A percentile compares a stretch with the other conserved stretches of the same genome.
phyloP scores from a whole-genome alignment of 306 rosid species.

The Cucurbita pepo region DNA sequence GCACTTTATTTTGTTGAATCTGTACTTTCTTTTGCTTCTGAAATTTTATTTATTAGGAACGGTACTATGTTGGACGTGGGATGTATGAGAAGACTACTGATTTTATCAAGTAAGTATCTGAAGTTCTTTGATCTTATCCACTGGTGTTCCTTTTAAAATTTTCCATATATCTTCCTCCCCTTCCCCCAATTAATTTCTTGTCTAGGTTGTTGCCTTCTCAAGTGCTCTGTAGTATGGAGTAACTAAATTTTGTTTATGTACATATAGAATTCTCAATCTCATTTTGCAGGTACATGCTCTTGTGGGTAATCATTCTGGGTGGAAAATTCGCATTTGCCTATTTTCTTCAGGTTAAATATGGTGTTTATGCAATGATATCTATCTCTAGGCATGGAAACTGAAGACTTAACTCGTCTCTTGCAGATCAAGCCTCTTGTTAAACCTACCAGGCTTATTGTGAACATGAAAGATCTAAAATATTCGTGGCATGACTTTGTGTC shows the following conservation, averaged over 20 bases:
- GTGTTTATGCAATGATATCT: not conserved
- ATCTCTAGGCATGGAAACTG: not conserved
- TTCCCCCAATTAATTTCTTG: not conserved
- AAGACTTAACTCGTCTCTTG: conserved; percentile 10
- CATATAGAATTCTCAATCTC: not conserved
- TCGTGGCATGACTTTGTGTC: conserved; percentile 89
- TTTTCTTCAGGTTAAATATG: conserved; percentile 65
- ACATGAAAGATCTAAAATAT: conserved; percentile 14
- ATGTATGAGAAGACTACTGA: conserved; percentile 84
- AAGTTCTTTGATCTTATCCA: not conserved
- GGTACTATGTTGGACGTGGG: conserved; percentile 85
- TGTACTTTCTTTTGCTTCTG: not conserved
- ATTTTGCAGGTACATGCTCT: conserved; percentile 62
- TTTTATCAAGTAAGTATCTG: conserved; percentile 57
- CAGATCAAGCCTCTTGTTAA: conserved; percentile 73
- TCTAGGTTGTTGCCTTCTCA: not conserved
- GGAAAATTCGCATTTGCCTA: conserved; percentile 80
- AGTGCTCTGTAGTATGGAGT: not conserved
- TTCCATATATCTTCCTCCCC: not conserved
- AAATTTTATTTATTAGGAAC: conserved; percentile 47
- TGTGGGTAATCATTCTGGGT: conserved; percentile 70
- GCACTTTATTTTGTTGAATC: conserved; percentile 6
- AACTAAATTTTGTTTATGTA: not conserved
- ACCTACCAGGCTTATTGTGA: conserved; percentile 48
- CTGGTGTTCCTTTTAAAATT: not conserved